Conservation (phyloP, 2,329 filamentous ascomycete genomes). For the Colletotrichum gigasporum region DNA sequence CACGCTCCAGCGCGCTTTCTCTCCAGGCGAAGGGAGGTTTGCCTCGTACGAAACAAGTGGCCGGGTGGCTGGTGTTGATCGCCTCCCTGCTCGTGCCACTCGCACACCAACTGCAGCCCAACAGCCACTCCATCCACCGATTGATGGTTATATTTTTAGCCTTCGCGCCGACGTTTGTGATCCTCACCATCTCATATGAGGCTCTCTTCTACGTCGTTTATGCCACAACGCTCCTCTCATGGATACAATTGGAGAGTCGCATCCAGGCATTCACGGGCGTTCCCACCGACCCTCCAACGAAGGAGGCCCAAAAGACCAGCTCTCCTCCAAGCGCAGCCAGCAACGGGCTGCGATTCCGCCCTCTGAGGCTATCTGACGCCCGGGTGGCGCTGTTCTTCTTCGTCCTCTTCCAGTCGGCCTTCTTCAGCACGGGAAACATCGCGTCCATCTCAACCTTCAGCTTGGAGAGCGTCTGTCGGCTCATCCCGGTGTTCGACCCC, state of each 20-base stretch:
- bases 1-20: slow-evolving; percentile 84
- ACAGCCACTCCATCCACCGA: slow-evolving; percentile 89
- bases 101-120: slow-evolving; percentile 81
- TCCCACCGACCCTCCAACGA: neutral
- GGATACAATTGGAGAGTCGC: slow-evolving; percentile 91
- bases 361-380: slow-evolving; percentile 82
- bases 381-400: slow-evolving; percentile 95
- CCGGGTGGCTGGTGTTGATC: slow-evolving; percentile 84
- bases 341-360: slow-evolving; percentile 56
- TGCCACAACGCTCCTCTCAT: slow-evolving; percentile 81
- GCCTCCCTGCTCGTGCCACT: slow-evolving; percentile 82
- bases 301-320: neutral
- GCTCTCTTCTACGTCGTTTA: slow-evolving; percentile 95
- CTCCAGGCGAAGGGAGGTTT: slow-evolving; percentile 87
- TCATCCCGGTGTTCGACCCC: slow-evolving; percentile 92
- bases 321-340: neutral
- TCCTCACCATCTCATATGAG: slow-evolving; percentile 97
- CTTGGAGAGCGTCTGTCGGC: slow-evolving; percentile 85
- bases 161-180: slow-evolving; percentile 92
- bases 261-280: slow-evolving; percentile 48
- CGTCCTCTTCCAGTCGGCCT: slow-evolving; percentile 91
- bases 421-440: slow-evolving; percentile 97
- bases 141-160: slow-evolving; percentile 90
- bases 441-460: slow-evolving; percentile 94
- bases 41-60: slow-evolving; percentile 85